Evolutionary conservation across 1,139 yeast species (phyloP).

Genomic region (Suhomyces panamericanus): DNA sequence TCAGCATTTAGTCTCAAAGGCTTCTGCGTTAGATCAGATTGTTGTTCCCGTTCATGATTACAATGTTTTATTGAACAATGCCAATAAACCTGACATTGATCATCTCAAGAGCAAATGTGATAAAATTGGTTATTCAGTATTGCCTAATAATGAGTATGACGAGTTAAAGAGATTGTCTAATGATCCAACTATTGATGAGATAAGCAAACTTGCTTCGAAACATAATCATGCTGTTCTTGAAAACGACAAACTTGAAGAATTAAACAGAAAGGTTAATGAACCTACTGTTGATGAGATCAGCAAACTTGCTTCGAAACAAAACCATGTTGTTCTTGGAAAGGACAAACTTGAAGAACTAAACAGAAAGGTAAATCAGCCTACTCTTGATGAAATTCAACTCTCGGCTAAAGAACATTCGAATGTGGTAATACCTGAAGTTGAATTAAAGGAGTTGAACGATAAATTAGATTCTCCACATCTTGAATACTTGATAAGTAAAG

Average conservation of each 20-base stretch:
- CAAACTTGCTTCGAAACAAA: constrained; percentile 6
- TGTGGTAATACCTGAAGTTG: constrained; percentile 3
- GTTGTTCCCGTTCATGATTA: constrained; percentile 20
- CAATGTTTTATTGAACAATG: constrained; percentile 13
- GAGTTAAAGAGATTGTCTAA: constrained; percentile 16
- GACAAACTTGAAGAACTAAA: constrained; percentile 17
- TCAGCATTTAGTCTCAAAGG: constrained; percentile 25
- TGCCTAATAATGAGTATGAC: constrained; percentile 14
- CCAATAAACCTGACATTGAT: constrained; percentile 18
- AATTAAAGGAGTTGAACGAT: constrained; percentile 1
- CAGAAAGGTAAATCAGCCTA: constrained; percentile 19
- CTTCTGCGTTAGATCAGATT: constrained; percentile 16
- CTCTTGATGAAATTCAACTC: constrained; percentile 15
- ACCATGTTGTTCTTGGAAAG: constrained; percentile 7
- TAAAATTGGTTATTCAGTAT: neutral
- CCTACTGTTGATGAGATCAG: constrained; percentile 20
- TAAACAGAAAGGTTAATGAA: constrained; percentile 17
- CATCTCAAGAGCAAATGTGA: constrained; percentile 15
- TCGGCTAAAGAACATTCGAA: constrained; percentile 8
- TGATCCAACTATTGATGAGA: constrained; percentile 24
- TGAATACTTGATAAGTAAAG: constrained; percentile 23
- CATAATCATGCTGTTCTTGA: constrained; percentile 8
- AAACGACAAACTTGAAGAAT: constrained; percentile 14
- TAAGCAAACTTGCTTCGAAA: constrained; percentile 14
- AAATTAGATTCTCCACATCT: constrained; percentile 16